Percentiles rank a stretch among this genome's conserved stretches.
phyloP scores from a whole-genome alignment of 192 early-diverging fungal genomes.

The Podila verticillata region DNA sequence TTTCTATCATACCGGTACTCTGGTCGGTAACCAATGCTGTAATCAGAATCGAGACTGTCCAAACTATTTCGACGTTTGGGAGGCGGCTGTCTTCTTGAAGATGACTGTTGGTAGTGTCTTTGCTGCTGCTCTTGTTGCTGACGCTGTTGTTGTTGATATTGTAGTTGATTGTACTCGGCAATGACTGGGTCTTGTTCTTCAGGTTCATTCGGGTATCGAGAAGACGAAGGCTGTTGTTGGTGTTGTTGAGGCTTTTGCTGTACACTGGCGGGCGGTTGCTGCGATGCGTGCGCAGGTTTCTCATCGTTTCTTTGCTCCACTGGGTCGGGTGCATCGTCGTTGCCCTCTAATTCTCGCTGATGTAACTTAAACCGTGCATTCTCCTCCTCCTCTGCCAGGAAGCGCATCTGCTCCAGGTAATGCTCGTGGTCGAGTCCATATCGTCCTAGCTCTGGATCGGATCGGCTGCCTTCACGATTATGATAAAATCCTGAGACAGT shows the following conservation, averaged over 20 bases:
- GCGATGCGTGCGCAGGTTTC: no score
- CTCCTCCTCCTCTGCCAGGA: constrained; percentile 3
- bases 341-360: neutral
- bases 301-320: no score
- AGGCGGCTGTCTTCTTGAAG: neutral
- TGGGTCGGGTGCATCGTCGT: neutral
- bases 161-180: constrained; percentile 31
- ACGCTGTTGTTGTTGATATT: constrained; percentile 7
- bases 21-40: constrained; percentile 1
- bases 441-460: constrained; percentile 32
- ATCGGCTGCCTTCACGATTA: constrained; percentile 34
- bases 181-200: constrained; percentile 29
- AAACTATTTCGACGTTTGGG: constrained; percentile 33
- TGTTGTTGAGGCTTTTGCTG: neutral
- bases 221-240: neutral
- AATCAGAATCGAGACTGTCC: constrained; percentile 37
- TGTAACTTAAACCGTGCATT: neutral
- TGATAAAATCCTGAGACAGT: constrained; percentile 18
- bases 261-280: no score
- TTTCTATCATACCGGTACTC: neutral
- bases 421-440: constrained; percentile 21
- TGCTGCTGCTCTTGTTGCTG: constrained; percentile 9
- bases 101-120: neutral
- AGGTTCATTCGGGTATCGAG: neutral
- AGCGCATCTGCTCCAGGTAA: constrained; percentile 18